Percentiles rank a stretch among this genome's conserved stretches.
Conservation (phyloP, 768 basidiomycete species). For the Tylopilus rubrobrunneus region DNA sequence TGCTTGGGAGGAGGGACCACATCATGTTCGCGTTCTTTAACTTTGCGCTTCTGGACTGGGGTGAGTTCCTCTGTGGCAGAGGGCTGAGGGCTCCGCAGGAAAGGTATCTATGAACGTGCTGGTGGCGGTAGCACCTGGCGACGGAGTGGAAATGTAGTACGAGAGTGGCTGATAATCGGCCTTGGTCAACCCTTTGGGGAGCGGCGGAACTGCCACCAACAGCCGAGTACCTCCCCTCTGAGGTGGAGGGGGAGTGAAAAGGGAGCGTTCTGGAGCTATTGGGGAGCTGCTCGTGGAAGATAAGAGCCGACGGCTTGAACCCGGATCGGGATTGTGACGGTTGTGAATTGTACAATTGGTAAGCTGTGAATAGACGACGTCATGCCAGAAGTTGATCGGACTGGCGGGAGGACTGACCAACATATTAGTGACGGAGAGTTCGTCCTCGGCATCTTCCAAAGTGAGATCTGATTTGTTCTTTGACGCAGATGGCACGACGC, state of each 20-base stretch:
- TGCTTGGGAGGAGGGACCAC: background rate
- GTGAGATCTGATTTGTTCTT: constrained; percentile 16
- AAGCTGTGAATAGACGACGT: constrained; percentile 1
- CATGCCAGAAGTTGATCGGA: constrained; percentile 2
- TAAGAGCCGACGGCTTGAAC: constrained; percentile 1
- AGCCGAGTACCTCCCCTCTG: constrained; percentile 8
- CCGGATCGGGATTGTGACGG: background rate
- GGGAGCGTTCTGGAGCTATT: constrained; percentile 12
- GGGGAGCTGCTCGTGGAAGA: constrained; percentile 7
- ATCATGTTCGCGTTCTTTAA: constrained; percentile 20
- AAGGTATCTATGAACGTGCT: background rate
- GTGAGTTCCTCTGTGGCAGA: background rate
- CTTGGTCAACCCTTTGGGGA: constrained; percentile 22
- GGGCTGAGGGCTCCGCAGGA: background rate
- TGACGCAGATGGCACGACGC: background rate
- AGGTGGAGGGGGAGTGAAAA: constrained; percentile 29
- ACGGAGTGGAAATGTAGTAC: background rate
- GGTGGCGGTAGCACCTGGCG: background rate
- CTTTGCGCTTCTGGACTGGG: constrained; percentile 10
- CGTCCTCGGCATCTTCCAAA: constrained; percentile 23
- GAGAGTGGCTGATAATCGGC: constrained; percentile 15
- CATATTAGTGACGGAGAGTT: background rate
- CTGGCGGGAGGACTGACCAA: constrained; percentile 17
- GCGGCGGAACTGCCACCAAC: constrained; percentile 16
- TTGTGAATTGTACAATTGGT: background rate